Evolutionary conservation across 139 green algal species (phyloP).

Genomic region (Coelastrella sp.): DNA sequence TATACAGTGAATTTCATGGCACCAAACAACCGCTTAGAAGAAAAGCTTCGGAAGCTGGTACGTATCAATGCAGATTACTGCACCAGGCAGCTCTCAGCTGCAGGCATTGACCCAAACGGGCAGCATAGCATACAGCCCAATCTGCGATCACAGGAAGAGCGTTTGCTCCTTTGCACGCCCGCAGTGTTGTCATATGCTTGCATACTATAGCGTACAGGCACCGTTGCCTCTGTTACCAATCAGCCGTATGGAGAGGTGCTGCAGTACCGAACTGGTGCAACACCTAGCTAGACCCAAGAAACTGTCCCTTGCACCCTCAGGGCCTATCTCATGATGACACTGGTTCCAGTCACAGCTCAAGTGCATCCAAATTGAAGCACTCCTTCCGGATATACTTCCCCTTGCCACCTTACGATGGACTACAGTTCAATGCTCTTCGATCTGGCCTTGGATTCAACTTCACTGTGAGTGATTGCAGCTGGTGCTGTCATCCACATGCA

Average conservation of each 20-base stretch:
- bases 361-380: neutral
- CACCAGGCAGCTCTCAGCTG: neutral
- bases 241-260: neutral
- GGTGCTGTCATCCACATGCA: neutral
- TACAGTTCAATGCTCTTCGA: slow-evolving; percentile 29
- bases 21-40: slow-evolving; percentile 1
- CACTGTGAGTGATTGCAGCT: neutral
- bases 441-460: slow-evolving; percentile 29
- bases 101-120: neutral
- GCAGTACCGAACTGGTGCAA: neutral
- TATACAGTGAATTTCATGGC: neutral
- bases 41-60: slow-evolving; percentile 32
- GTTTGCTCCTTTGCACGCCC: too few relatives aligned
- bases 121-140: neutral
- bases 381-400: slow-evolving; percentile 32
- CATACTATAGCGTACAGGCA: neutral
- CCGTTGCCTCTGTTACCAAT: neutral
- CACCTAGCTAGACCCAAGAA: neutral
- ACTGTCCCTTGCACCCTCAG: neutral
- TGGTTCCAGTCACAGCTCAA: neutral
- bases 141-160: too few relatives aligned
- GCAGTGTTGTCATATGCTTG: too few relatives aligned
- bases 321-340: slow-evolving; percentile 6
- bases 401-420: slow-evolving; percentile 20
- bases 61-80: neutral